Evolutionary conservation across 2,329 filamentous ascomycete species (phyloP).

Genomic region (Paecilomyces niveus): DNA sequence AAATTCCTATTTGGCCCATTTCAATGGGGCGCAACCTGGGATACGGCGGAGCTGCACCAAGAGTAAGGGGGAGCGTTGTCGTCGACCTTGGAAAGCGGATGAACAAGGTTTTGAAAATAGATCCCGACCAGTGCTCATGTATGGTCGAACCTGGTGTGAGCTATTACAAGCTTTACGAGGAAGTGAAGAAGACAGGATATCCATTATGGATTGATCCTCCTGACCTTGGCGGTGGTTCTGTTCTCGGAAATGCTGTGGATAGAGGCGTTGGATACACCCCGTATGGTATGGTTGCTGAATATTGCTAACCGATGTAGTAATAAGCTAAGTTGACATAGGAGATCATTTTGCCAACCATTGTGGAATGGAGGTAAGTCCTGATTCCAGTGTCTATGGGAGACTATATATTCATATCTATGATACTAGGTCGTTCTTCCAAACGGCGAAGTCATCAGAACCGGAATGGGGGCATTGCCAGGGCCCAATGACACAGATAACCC

Average conservation of each 20-base stretch:
- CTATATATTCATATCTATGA: background rate
- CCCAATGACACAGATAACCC: constrained; percentile 25
- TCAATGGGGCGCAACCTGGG: constrained; percentile 40
- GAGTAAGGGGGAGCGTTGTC: constrained; percentile 37
- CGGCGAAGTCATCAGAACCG: constrained; percentile 31
- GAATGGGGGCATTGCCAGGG: constrained; percentile 27
- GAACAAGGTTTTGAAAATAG: constrained; percentile 26
- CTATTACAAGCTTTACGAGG: constrained; percentile 38
- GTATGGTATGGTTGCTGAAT: background rate
- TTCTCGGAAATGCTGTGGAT: constrained; percentile 46
- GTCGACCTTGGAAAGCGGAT: constrained; percentile 34
- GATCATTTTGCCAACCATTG: constrained; percentile 36
- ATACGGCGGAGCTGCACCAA: constrained; percentile 43
- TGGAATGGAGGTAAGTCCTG: constrained; percentile 24
- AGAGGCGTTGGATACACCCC: constrained; percentile 39
- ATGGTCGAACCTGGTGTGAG: constrained; percentile 39
- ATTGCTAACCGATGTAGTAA: background rate
- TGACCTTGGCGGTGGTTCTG: constrained; percentile 44
- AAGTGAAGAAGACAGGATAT: constrained; percentile 31
- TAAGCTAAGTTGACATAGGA: background rate
- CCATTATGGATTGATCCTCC: constrained; percentile 44
- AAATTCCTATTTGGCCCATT: constrained; percentile 26
- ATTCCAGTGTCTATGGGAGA: background rate
- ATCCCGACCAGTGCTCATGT: constrained; percentile 22
- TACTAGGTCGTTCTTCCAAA: constrained; percentile 31